Base-by-base conservation (phyloP, 495 filamentous ascomycete genomes). In the Beverwykella pulmonaria region DNA sequence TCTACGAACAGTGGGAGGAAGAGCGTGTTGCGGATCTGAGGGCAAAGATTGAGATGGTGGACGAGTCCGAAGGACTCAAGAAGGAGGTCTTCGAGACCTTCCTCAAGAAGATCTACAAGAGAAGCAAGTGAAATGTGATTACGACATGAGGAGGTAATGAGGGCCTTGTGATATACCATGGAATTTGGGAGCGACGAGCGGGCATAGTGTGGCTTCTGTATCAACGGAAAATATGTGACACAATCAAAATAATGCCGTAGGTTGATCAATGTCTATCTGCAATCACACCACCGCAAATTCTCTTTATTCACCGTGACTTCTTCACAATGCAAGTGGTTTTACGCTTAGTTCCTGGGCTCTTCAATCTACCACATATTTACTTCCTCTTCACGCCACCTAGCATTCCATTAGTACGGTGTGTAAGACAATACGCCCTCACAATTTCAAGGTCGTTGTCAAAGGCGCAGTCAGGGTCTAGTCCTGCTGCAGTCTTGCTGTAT, bases 71-170 rank as follows among this genome's bases (percentile, higher is more conserved):
- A 66, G 95, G 94, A 8, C 78, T 98, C 72, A 96, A 93, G 84
- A 92, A 88, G 84, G 85, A 82, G 56, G 86, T 98, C 25, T 96
- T 98, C 72, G 90, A 97, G 73, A 81, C 85, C 29, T 98, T 97
- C 85, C 81, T 98, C 68, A 80, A 79, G 74, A 98, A 98, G 86
- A 97, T 98, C 76, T 97, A 97, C 82, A 95, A 96, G 84, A 85
- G 94, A 72, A 94, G 84, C 83, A 97, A 95, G 80, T 97, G 84
- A 44, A 7, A 3, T 7, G 15, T 10, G 39, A 15, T 15, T 44
- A n/a, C 9, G 17, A 10, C 15, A n/a, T 7, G 17, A 44, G 2
- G 39, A 44, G 3, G 39, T n/a, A 14, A 44, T 44, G 39, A 44
- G 17, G 39, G 17, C 17, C 8, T 34, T 44, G 17, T 14, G 39